A percentile compares a stretch with the other conserved stretches of the same genome.
Evolutionary conservation across 306 rosid species (phyloP).

Genomic region (Cicer chorassanicum): DNA sequence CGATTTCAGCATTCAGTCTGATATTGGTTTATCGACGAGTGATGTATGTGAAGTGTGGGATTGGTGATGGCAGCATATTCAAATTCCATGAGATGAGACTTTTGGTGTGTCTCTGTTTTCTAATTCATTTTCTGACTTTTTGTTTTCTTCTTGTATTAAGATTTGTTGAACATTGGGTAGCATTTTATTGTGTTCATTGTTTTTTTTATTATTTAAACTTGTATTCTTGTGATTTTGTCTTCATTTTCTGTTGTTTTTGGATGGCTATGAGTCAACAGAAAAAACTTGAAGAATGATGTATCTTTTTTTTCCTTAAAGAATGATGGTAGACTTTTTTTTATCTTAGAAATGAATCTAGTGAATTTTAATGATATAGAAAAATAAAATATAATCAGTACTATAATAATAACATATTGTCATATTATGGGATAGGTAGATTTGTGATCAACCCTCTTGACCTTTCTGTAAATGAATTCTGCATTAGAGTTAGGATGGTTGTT

Average conservation of each 20-base stretch:
- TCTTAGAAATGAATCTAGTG: not conserved
- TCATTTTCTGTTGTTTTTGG: not conserved
- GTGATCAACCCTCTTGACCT: no score
- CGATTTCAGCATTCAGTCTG: not conserved
- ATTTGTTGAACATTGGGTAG: not conserved
- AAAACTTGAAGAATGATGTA: not conserved
- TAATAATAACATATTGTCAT: no score
- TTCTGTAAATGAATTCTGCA: no score
- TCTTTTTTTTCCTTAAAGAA: not conserved
- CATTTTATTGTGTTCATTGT: constrained; percentile 39
- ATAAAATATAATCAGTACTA: no score
- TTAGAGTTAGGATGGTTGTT: no score
- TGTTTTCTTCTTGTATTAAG: constrained; percentile 1
- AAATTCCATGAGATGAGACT: not conserved
- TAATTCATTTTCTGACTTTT: constrained; percentile 2
- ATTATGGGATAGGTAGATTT: no score
- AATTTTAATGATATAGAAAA: no score
- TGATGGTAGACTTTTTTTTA: not conserved
- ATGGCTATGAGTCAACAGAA: not conserved
- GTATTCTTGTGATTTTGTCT: constrained; percentile 37
- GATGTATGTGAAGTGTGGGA: no score
- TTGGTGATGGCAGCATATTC: no score
- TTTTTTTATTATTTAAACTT: not conserved
- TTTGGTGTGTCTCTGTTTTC: not conserved
- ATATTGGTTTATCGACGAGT: no score